Percentiles rank a stretch among this genome's conserved stretches.
Conservation (phyloP, 2,329 filamentous ascomycete species). For the Nothophoma quercina region DNA sequence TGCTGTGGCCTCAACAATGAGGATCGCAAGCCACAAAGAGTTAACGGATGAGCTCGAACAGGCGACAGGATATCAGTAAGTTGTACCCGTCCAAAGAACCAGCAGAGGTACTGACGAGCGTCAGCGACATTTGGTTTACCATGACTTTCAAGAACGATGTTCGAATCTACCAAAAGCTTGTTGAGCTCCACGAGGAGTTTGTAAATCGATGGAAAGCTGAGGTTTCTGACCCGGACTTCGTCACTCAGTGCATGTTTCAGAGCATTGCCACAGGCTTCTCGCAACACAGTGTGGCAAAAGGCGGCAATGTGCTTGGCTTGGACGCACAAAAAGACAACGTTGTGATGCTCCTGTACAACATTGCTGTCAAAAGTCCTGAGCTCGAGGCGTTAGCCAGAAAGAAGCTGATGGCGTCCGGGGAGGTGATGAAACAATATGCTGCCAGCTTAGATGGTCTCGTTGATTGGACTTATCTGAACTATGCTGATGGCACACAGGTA, state of each 20-base stretch:
- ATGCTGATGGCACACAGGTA: constrained; percentile 43
- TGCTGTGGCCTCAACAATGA: constrained; percentile 23
- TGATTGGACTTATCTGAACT: constrained; percentile 43
- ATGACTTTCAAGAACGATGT: constrained; percentile 34
- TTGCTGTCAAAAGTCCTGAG: constrained; percentile 27
- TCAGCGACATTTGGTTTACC: constrained; percentile 34
- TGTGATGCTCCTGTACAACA: constrained; percentile 30
- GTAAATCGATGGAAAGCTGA: constrained; percentile 26
- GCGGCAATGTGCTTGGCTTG: constrained; percentile 39
- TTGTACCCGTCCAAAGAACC: too few species aligned
- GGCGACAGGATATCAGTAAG: constrained; percentile 31
- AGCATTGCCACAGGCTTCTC: constrained; percentile 26
- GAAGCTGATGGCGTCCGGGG: constrained; percentile 18
- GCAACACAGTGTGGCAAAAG: constrained; percentile 26
- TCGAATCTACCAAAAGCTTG: constrained; percentile 24
- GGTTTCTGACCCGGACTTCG: constrained; percentile 25
- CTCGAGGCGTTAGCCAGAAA: constrained; percentile 21
- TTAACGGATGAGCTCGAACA: constrained; percentile 37
- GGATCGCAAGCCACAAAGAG: constrained; percentile 31
- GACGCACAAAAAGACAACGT: constrained; percentile 27
- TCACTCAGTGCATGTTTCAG: constrained; percentile 38
- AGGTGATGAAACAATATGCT: constrained; percentile 23
- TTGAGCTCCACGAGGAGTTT: constrained; percentile 30
- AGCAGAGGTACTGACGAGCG: constrained; percentile 12
- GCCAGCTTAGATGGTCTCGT: constrained; percentile 20